Base-by-base conservation (phyloP, 78 protist species). In the Diacronema lutheri region DNA sequence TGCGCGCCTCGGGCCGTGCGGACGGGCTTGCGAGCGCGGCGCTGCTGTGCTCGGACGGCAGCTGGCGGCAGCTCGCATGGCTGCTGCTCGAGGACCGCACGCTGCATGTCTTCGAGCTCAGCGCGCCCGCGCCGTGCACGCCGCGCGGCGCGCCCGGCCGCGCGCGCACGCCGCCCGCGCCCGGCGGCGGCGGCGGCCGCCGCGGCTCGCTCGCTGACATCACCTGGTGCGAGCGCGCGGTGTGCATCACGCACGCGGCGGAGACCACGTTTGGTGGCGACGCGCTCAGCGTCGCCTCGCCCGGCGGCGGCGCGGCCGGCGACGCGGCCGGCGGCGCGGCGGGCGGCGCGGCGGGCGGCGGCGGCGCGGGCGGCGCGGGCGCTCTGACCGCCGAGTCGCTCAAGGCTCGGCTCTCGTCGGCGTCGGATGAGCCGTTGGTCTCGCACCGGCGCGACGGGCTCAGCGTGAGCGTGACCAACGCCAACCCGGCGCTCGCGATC, bases 171-270 rank as follows among this genome's bases (percentile, higher is more conserved):
- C n/a, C n/a, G n/a, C n/a, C n/a, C 31, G 37, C 78, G 31, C 58
- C 21, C 33, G 26, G 50, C 37, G 78, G 14, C 78, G 33, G 58
- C 78, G 29, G 77, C 77, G 4, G 31, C 55, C 37, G 26, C 16
- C 7, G 29, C 19, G 58, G 38, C 50, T 35, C 25, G 40, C 37
- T 26, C 35, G 25, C 21, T 38, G 55, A 23, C 4, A 0, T 92
- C 31, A 91, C 90, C 78, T 81, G 64, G 60, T 92, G 90, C 81
- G 95, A 92, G 78, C n/a, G 44, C 26, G 86, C 74, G n/a, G 84
- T 79, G 35, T 88, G 92, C 84, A 80, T 92, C 71, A 83, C 95
- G 16, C 31, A 90, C 37, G 1, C 29, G 19, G 12, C 79, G 21
- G 46, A 64, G 38, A 73, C 81, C 33, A 40, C 61, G 40, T 72